Evolutionary conservation across 169 alveolate species (phyloP).

Genomic region (Plasmodium vivax): DNA sequence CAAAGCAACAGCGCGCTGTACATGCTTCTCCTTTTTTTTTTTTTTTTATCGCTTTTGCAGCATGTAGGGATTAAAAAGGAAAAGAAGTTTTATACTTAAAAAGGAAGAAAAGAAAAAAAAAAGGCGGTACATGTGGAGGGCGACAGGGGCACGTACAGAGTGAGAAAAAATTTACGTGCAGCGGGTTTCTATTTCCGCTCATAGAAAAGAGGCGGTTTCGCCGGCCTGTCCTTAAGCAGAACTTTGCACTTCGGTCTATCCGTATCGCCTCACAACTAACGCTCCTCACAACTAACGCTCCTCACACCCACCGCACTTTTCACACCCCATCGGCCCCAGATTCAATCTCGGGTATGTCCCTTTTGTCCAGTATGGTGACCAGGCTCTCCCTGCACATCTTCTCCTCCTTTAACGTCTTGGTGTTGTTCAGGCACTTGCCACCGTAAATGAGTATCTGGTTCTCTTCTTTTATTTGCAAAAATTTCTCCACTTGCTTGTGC

Average conservation of each 20-base stretch:
- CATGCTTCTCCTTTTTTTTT: not conserved
- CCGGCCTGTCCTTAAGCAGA: not conserved
- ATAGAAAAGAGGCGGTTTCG: not conserved
- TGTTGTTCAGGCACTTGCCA: constrained; percentile 36
- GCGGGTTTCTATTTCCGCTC: not conserved
- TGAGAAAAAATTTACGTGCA: not conserved
- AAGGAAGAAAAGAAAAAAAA: not conserved
- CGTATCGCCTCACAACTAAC: not conserved
- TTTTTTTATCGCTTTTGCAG: not conserved
- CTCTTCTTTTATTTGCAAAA: constrained; percentile 47
- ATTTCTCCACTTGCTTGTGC: constrained; percentile 39
- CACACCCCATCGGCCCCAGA: constrained; percentile 2
- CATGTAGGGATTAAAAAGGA: not conserved
- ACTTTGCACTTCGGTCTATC: not conserved
- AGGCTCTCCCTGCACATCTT: constrained; percentile 22
- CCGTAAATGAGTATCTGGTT: constrained; percentile 40
- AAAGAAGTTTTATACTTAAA: not conserved
- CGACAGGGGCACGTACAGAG: not conserved
- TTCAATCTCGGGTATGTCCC: constrained; percentile 57
- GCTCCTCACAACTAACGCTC: not conserved
- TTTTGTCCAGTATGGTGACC: constrained; percentile 51
- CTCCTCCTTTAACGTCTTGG: constrained; percentile 42
- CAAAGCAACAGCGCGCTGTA: not conserved
- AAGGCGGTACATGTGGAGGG: not conserved
- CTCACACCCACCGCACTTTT: not conserved